These are phyloP conservation scores for Dianthus caryophyllus DNA, from an alignment of 148 eudicot genomes.

Conservation along the genomic window DNA sequence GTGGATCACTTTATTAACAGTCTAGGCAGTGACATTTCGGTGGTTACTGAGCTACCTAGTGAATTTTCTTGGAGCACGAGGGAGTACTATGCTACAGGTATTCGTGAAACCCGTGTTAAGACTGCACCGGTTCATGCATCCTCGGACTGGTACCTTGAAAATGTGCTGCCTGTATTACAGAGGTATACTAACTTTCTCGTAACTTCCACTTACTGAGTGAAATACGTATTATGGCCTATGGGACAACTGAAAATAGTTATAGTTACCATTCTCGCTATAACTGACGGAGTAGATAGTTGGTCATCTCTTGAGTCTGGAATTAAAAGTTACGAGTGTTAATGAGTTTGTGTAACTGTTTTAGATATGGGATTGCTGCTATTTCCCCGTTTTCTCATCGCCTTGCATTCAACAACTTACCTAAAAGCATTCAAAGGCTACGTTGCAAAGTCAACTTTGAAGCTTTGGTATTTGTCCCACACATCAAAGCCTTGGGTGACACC, in stretches of 20 bases:
- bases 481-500: conserved; percentile 62
- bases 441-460: conserved; percentile 95
- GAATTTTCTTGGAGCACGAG: conserved; percentile 90
- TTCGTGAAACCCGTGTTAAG: conserved; percentile 85
- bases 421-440: conserved; percentile 70
- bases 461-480: conserved; percentile 74
- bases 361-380: conserved; percentile 88
- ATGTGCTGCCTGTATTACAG: conserved; percentile 70
- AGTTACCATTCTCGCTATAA: background rate
- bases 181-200: conserved; percentile 43
- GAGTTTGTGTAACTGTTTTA: conserved; percentile 25
- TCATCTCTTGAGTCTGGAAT: background rate
- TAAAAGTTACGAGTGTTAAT: background rate
- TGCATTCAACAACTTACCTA: conserved; percentile 79
- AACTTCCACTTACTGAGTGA: conserved; percentile 5
- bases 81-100: conserved; percentile 86
- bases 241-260: too few species aligned
- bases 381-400: conserved; percentile 96
- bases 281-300: background rate
- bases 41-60: conserved; percentile 71
- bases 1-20: conserved; percentile 78
- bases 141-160: conserved; percentile 84
- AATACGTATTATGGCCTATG: background rate
- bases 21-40: conserved; percentile 55
- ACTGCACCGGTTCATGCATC: conserved; percentile 95